Base-by-base conservation (phyloP, 2,329 filamentous ascomycete species). In the Ceratocystis colombiana region DNA sequence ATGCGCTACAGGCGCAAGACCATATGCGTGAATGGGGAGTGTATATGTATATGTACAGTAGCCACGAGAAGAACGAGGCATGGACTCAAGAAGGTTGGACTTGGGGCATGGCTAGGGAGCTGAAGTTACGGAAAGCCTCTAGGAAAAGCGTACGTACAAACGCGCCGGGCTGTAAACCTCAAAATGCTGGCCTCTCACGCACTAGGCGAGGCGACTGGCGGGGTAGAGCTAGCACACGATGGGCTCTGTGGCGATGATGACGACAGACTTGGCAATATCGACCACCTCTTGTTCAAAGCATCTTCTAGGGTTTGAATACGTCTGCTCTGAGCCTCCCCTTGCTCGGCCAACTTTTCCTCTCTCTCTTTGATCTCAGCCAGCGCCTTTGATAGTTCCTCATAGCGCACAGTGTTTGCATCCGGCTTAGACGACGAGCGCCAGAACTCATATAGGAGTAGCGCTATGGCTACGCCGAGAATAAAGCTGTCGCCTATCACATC, bases 401-500 rank as follows among this genome's bases (percentile, higher is more conserved):
- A 79, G 68, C 75, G 79, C 71, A 83, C 79, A 55, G 77, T 75
- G 70, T 83, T 84, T 65, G 75, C 70, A 70, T 87, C 84, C 7
- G 84, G 84, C 73, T 87, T 87, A 70, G 79, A 76, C n/a, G 79
- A 78, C 6, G 81, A 76, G 70, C 79, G 81, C 73, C 82, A 81
- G 69, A 82, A 85, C 74, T 87, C 84, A 73, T 83, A 87, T 45
- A 86, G 74, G 66, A 87, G 79, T 62, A 87, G 72, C 22, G 74
- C 78, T 15, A 77, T 76, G 5, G 83, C 84, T 30, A 87, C 83
- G 5, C 78, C 71, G 22, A 87, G 77, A 68, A 87, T 86, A 71
- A 87, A 87, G 17, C 77, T 75, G 69, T 87, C 84, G 50, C 84
- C 84, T 62, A 84, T 76, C 17, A 87, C 84, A 71, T 87, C 84